Evolutionary conservation across 345 rosid species (phyloP).

Genomic region (Brassica juncea): DNA sequence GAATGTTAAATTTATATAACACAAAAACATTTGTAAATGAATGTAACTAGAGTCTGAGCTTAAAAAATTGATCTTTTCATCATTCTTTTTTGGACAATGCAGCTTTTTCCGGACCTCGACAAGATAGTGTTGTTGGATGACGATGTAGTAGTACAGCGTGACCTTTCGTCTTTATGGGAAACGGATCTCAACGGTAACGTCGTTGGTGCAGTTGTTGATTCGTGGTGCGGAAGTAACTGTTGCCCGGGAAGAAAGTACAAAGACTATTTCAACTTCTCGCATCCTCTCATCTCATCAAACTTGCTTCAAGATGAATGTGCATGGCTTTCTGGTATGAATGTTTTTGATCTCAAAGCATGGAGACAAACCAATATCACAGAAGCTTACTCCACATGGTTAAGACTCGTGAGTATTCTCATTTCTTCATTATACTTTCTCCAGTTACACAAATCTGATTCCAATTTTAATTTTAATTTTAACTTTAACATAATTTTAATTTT

Average conservation of each 20-base stretch:
- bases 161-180: slow-evolving; percentile 81
- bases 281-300: slow-evolving; percentile 62
- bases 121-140: slow-evolving; percentile 92
- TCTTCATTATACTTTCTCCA: neutral
- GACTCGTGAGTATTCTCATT: slow-evolving; percentile 53
- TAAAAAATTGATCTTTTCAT: slow-evolving; percentile 28
- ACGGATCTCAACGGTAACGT: slow-evolving; percentile 71
- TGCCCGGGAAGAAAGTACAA: slow-evolving; percentile 75
- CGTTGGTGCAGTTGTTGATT: slow-evolving; percentile 73
- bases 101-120: slow-evolving; percentile 92
- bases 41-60: too few relatives aligned
- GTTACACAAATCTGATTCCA: neutral
- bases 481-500: too few relatives aligned
- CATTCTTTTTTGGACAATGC: slow-evolving; percentile 46
- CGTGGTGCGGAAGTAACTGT: slow-evolving; percentile 76
- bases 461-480: too few relatives aligned
- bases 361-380: slow-evolving; percentile 67
- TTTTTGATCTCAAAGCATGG: slow-evolving; percentile 86
- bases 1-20: too few relatives aligned
- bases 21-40: too few relatives aligned
- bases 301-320: slow-evolving; percentile 59
- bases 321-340: slow-evolving; percentile 91
- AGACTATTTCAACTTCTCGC: slow-evolving; percentile 89
- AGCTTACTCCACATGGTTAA: slow-evolving; percentile 70
- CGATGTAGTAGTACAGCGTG: slow-evolving; percentile 85